A percentile compares a stretch with the other conserved stretches of the same genome.
These are phyloP conservation scores for Curvularia lunata DNA, from an alignment of 2,329 filamentous ascomycete genomes.

Conservation along the genomic window DNA sequence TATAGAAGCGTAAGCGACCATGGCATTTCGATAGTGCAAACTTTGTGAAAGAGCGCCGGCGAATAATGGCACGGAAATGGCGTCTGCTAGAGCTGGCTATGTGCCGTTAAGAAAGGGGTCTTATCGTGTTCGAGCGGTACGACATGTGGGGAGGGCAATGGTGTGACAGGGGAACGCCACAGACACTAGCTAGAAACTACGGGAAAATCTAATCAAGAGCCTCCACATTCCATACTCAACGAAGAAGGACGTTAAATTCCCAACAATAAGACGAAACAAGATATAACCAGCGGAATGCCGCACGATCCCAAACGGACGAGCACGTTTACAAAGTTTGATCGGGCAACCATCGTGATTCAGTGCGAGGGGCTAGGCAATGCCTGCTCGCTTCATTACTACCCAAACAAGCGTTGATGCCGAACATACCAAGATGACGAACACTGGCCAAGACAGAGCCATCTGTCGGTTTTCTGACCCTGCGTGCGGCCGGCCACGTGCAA, in stretches of 20 bases:
- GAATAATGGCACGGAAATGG: neutral
- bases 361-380: neutral
- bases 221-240: neutral
- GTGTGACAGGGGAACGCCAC: conserved; percentile 8
- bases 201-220: neutral
- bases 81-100: neutral
- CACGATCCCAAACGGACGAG: neutral
- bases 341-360: neutral
- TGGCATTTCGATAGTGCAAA: conserved; percentile 14
- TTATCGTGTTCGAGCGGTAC: conserved; percentile 1
- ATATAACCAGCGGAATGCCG: neutral
- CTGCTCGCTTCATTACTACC: conserved; percentile 3
- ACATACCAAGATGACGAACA: conserved; percentile 3
- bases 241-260: neutral
- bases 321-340: neutral
- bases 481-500: neutral
- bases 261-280: neutral
- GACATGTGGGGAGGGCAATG: conserved; percentile 9
- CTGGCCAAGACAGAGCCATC: conserved; percentile 1
- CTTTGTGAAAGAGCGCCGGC: conserved; percentile 4
- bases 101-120: conserved; percentile 7
- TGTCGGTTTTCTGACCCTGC: conserved; percentile 1
- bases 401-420: conserved; percentile 4
- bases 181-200: conserved; percentile 5
- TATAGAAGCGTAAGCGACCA: conserved; percentile 2